Evolutionary conservation across 108 stramenopile genomes (phyloP).

Genomic region (Pseudonitzschia multiseries): DNA sequence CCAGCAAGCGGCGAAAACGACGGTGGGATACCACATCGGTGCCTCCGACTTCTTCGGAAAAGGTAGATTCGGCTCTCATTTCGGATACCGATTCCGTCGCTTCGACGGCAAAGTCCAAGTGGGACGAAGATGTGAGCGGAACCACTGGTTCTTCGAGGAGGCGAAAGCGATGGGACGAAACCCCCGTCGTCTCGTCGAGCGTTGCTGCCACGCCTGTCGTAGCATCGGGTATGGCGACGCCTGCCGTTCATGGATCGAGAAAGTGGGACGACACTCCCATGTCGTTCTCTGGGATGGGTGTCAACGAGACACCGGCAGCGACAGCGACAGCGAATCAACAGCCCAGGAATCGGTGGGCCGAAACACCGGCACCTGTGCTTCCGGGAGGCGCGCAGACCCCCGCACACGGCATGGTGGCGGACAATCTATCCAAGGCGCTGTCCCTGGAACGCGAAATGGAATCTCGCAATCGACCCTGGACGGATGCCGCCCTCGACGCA

Average conservation of each 20-base stretch:
- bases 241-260: slow-evolving; percentile 33
- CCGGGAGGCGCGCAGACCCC: slow-evolving; percentile 38
- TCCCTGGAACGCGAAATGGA: slow-evolving; percentile 93
- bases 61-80: slow-evolving; percentile 47
- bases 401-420: slow-evolving; percentile 34
- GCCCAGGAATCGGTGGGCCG: slow-evolving; percentile 76
- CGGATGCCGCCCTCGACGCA: slow-evolving; percentile 94
- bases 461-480: slow-evolving; percentile 93
- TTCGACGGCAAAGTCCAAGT: slow-evolving; percentile 46
- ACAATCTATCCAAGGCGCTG: slow-evolving; percentile 81
- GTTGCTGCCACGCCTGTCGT: slow-evolving; percentile 46
- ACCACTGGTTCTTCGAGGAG: slow-evolving; percentile 41
- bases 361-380: slow-evolving; percentile 61
- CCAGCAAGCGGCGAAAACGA: slow-evolving; percentile 51
- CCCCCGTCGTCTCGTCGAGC: slow-evolving; percentile 58
- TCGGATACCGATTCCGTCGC: slow-evolving; percentile 59
- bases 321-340: slow-evolving; percentile 29
- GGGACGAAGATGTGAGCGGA: slow-evolving; percentile 62
- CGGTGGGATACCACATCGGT: slow-evolving; percentile 73
- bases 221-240: slow-evolving; percentile 50
- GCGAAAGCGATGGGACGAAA: slow-evolving; percentile 92
- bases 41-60: slow-evolving; percentile 18
- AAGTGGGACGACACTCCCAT: slow-evolving; percentile 88
- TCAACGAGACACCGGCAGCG: slow-evolving; percentile 32
- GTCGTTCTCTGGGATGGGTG: slow-evolving; percentile 47